These are phyloP conservation scores for Globisporangium paddicum DNA, from an alignment of 352 stramenopile genomes.

Conservation along the genomic window DNA sequence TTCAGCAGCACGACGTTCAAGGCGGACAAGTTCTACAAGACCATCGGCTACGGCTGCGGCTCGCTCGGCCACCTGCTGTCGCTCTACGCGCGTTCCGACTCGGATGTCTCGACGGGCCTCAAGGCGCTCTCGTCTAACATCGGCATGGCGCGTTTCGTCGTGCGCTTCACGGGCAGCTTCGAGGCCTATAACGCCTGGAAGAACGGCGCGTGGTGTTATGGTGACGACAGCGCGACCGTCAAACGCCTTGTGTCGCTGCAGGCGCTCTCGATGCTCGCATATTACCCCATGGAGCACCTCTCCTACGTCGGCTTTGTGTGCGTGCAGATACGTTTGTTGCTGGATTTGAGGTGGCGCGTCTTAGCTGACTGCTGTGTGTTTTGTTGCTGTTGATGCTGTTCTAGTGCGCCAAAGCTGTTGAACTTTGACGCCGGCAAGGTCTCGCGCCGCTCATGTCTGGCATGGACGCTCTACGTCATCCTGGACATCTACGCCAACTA, in stretches of 20 bases:
- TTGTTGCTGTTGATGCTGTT: neutral
- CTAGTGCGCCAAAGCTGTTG: constrained; percentile 68
- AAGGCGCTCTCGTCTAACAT: constrained; percentile 69
- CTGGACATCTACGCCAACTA: constrained; percentile 79
- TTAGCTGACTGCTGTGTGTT: neutral
- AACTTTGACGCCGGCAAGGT: constrained; percentile 66
- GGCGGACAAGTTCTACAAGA: constrained; percentile 85
- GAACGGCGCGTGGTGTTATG: constrained; percentile 74
- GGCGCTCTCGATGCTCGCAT: constrained; percentile 77
- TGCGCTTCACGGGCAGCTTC: constrained; percentile 71
- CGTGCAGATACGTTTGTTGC: constrained; percentile 10
- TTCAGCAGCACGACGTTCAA: constrained; percentile 55
- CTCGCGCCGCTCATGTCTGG: constrained; percentile 65
- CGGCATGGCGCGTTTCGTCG: constrained; percentile 72
- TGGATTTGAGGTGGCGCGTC: no score
- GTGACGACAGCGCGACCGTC: constrained; percentile 62
- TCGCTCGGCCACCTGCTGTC: constrained; percentile 51
- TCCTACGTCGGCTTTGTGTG: constrained; percentile 84
- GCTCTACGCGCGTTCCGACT: constrained; percentile 39
- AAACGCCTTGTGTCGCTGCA: constrained; percentile 57
- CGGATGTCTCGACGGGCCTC: constrained; percentile 45
- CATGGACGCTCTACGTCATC: constrained; percentile 70
- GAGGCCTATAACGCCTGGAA: constrained; percentile 70
- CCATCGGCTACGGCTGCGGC: constrained; percentile 65
- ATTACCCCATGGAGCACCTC: constrained; percentile 83